Conservation (phyloP, 192 early-diverging fungal species). For the Geranomyces michiganensis region DNA sequence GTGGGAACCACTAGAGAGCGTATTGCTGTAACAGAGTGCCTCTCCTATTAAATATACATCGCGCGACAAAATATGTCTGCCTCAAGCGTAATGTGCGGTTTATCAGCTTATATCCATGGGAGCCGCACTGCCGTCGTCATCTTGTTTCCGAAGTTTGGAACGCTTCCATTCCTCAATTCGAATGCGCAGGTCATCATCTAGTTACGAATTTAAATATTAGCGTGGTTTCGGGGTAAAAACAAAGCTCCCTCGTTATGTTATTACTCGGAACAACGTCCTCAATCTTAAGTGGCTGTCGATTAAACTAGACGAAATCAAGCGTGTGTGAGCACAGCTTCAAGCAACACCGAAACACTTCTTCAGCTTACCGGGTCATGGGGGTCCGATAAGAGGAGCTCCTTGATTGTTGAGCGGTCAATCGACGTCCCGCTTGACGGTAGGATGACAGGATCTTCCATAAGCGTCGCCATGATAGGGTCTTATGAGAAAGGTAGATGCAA, state of each 20-base stretch:
- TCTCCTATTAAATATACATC: too few relatives aligned
- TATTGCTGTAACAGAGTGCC: not conserved
- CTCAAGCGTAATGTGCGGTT: too few relatives aligned
- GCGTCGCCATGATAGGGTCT: constrained; percentile 31
- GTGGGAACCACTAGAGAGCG: not conserved
- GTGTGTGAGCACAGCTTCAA: not conserved
- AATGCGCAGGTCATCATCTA: constrained; percentile 60
- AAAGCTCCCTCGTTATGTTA: not conserved
- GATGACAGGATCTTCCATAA: constrained; percentile 94
- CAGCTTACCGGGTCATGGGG: constrained; percentile 72
- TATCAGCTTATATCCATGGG: too few relatives aligned
- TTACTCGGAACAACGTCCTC: constrained; percentile 85
- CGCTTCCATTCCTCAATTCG: constrained; percentile 54
- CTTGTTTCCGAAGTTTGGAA: not conserved
- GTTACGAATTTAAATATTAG: constrained; percentile 5
- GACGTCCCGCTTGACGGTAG: constrained; percentile 79
- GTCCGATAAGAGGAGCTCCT: constrained; percentile 84
- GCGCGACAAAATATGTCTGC: too few relatives aligned
- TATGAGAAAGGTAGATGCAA: constrained; percentile 76
- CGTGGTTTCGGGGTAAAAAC: not conserved
- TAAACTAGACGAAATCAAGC: constrained; percentile 55
- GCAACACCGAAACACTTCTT: not conserved
- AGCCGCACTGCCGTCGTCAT: too few relatives aligned
- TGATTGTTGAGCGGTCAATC: constrained; percentile 89
- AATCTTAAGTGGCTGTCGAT: constrained; percentile 82